Evolutionary conservation across 2,329 filamentous ascomycete genomes (phyloP), one percentile per base, ranked within the genome.

Genomic region (Chalara sp.): DNA sequence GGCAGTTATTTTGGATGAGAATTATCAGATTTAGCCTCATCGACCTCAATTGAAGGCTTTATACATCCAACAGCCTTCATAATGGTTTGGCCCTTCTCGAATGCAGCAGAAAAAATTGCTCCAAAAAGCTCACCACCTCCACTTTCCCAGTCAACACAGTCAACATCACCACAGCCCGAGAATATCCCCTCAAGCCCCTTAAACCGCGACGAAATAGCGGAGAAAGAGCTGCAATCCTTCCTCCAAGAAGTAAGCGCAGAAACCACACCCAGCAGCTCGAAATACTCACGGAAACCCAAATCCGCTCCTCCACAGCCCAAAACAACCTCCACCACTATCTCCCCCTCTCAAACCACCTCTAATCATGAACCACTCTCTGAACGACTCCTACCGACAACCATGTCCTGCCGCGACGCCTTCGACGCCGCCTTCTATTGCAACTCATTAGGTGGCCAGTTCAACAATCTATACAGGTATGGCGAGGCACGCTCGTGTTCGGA

Each of bases 381-480:
- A 57, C 80, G 83, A 56, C 75, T 89, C 47, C 87, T 93, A 55
- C 89, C 89, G 0, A 83, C 83, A 41, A 81, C 78, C 48, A 93
- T 97, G 85, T 91, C 86, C 63, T 97, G 93, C 75, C 86, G 88
- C 47, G 78, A 85, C 54, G 86, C 90, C 60, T 97, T 99, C 72
- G 93, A 99, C 73, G 79, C 83, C 56, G 91, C 92, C 53, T 96
- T 92, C 79, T 89, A 92, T 75, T 99, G 93, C 78, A 88, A 93
- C 66, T 89, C 86, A 0, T 76, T 96, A 6, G 91, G 89, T 48
- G 90, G 92, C 1, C 91, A 97, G 68, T 96, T 91, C 76, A 90
- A 87, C 63, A 83, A 89, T 63, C 79, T 97, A 37, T 99, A 97
- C 75, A 86, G 93, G 39, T 85, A 89, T 65, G 93, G 93, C 55